Base-by-base conservation (phyloP, 257 asterid species). In the Prunella vulgaris region DNA sequence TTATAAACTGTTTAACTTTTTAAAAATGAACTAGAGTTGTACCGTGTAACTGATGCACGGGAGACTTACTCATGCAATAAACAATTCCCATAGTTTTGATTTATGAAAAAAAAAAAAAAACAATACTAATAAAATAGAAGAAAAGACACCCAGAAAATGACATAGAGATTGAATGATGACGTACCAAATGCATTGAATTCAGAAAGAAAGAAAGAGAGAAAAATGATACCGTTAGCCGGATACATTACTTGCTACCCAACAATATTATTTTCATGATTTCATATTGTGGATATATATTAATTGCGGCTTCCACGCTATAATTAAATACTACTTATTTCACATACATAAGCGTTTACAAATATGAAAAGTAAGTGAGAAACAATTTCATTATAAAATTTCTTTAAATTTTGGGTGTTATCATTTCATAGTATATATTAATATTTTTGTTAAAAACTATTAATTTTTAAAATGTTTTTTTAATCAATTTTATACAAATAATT, bases 181-280 rank as follows among this genome's bases (percentile, higher is more conserved):
- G 67, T 35, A 70, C 60, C 59, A 44, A 70, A 70, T 70, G 68
- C 60, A 59, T 10, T 70, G 75, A 70, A 70, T 60, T 30, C 17
- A 27, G 27, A 14, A 53, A 37, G 60, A 42, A 42, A 25, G 3
- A 25, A 25, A 25, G n/a, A 38, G 4, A 27, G 44, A 44, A 46
- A 42, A 69, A 35, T 24, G 17, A 9, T 42, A 44, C 15, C 60
- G 51, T 27, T 57, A 25, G 71, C 61, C 49, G 49, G 42, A 28
- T 28, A 66, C 30, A 9, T 59, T 28, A 59, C 44, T n/a, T 6
- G 25, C 15, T 5, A 59, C 20, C 21, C 35, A 58, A 28, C 18
- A 7, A 15, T 59, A 28, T 59, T 12, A 21, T 18, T 53, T 53
- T 21, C 60, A 9, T 9, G 27, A 6, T 10, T 10, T 17, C 15